Evolutionary conservation across 345 rosid genomes (phyloP), one percentile per base, ranked within the genome.

Genomic region (Citrus medica): DNA sequence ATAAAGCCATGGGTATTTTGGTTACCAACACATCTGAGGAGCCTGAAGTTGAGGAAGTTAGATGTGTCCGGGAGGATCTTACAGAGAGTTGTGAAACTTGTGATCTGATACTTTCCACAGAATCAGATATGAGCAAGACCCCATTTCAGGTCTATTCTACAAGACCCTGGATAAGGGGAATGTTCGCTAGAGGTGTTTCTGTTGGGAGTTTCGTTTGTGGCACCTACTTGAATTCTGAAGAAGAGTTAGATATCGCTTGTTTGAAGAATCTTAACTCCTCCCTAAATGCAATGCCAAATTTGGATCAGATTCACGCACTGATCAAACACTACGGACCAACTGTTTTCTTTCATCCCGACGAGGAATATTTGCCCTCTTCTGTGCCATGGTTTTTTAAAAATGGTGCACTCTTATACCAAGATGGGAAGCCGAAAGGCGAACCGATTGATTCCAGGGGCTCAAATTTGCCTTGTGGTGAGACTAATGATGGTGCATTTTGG

Each of bases 311-410:
- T 65, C 93, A 92, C 4, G 87, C 94, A 0, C 79, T 93, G 37
- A 92, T 95, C 63, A 27, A 84, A 69, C 93, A 93, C 58, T 95
- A 90, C 8, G 98, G 98, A 37, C 95, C 98, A 40, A 90, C 91
- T 0, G 92, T 95, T 38, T 95, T 83, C 90, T 95, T 95, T 85
- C 98, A 95, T 80, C 98, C 98, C 0, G 92, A 93, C 14, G 98
- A 95, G 78, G 83, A 73, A 70, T 95, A 84, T 84, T 68, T 95
- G 91, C 98, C 98, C 17, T 95, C 98, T 0, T 93, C 98, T 0
- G 93, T 95, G 58, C 88, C 80, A 64, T 95, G 98, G 98, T 92
- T 93, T 81, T 95, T 93, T 82, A 93, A 92, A 78, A 92, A 92
- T 19, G 98, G 98, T 35, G 97, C 98, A 13, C 85, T 92, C 74